Conservation (phyloP, 2,329 filamentous ascomycete species). For the Trichoderma aggressivum region DNA sequence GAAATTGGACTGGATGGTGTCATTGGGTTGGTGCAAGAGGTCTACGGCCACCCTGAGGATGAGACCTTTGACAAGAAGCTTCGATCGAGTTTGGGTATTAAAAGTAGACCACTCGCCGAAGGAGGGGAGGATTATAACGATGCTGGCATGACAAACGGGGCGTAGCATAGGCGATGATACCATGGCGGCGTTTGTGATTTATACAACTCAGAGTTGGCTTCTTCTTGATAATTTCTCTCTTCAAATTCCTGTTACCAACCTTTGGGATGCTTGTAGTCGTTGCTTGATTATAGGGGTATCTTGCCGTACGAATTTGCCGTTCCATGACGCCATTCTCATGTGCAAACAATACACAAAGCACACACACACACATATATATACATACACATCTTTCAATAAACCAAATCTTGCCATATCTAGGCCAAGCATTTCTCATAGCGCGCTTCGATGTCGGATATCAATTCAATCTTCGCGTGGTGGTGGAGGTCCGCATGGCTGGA, state of each 20-base stretch:
- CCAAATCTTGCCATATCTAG: background rate
- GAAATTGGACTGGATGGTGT: constrained; percentile 80
- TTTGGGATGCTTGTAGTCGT: background rate
- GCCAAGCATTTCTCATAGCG: background rate
- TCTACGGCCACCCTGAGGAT: constrained; percentile 52
- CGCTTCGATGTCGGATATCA: constrained; percentile 27
- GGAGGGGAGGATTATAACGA: constrained; percentile 27
- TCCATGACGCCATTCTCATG: background rate
- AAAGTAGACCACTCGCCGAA: constrained; percentile 25
- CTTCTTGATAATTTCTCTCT: background rate
- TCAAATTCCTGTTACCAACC: background rate
- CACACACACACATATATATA: background rate
- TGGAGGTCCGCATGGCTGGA: constrained; percentile 59
- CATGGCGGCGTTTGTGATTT: background rate
- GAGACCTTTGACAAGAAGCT: constrained; percentile 59
- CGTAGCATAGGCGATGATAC: background rate
- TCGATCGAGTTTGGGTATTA: constrained; percentile 58
- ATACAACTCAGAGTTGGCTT: background rate
- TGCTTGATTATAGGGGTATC: constrained; percentile 2
- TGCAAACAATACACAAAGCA: background rate
- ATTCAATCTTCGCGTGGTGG: constrained; percentile 52
- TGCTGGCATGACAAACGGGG: constrained; percentile 19
- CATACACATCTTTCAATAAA: background rate
- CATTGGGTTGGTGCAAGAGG: constrained; percentile 61
- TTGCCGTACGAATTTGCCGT: background rate